Evolutionary conservation across 176 grass and related monocot species (phyloP).

Genomic region (Musa itinerans): DNA sequence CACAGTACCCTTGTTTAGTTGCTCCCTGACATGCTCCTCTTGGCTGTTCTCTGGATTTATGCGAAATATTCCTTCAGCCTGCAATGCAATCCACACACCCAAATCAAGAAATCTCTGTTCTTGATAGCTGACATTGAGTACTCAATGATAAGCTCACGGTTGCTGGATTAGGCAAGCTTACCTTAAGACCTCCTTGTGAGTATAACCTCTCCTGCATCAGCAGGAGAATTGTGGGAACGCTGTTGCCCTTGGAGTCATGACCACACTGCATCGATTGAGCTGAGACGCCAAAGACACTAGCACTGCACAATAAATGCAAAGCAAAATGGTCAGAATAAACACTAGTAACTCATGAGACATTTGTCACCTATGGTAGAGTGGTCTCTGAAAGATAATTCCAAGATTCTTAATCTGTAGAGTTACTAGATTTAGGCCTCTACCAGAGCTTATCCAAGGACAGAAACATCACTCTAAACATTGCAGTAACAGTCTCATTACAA

Average conservation of each 20-base stretch:
- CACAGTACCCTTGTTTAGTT: slow-evolving; percentile 68
- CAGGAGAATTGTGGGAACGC: slow-evolving; percentile 78
- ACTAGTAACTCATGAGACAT: neutral
- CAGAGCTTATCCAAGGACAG: neutral
- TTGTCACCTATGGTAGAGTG: neutral
- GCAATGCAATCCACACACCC: slow-evolving; percentile 3
- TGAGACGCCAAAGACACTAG: slow-evolving; percentile 80
- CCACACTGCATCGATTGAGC: slow-evolving; percentile 89
- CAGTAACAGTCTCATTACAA: neutral
- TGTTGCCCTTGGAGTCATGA: slow-evolving; percentile 71
- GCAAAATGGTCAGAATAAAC: neutral
- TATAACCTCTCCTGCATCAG: slow-evolving; percentile 87
- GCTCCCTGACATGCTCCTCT: slow-evolving; percentile 75
- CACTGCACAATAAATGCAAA: slow-evolving; percentile 26
- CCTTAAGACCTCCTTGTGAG: slow-evolving; percentile 71
- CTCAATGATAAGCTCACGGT: neutral
- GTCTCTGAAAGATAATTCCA: neutral
- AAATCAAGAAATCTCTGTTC: neutral
- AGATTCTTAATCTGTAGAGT: neutral
- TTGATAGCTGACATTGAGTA: neutral
- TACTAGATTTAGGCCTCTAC: neutral
- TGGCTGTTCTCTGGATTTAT: slow-evolving; percentile 92
- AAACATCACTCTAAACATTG: neutral
- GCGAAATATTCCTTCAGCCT: slow-evolving; percentile 89
- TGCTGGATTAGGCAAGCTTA: slow-evolving; percentile 1